Percentiles rank a stretch among this genome's conserved stretches.
Evolutionary conservation across 2,329 filamentous ascomycete genomes (phyloP).

Genomic region (Exophiala spinifera): DNA sequence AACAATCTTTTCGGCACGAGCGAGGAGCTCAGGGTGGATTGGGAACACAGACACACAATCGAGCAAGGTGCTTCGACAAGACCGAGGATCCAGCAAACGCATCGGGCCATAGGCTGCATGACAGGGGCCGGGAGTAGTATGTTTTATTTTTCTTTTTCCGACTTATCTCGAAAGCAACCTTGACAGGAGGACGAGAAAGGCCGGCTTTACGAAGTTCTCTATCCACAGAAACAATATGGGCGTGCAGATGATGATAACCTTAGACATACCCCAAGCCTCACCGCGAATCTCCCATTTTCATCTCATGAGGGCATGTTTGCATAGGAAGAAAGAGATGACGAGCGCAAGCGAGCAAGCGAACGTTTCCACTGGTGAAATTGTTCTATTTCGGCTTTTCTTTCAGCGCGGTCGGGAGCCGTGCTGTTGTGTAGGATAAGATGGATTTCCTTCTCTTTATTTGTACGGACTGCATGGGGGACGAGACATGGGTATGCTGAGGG

Average conservation of each 20-base stretch:
- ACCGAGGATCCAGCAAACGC: slow-evolving; percentile 9
- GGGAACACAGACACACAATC: slow-evolving; percentile 5
- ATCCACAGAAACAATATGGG: slow-evolving; percentile 13
- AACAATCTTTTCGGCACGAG: slow-evolving; percentile 21
- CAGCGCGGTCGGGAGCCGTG: not conserved
- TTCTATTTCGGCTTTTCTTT: slow-evolving; percentile 4
- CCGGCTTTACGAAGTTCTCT: slow-evolving; percentile 22
- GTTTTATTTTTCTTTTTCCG: not conserved
- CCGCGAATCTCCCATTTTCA: slow-evolving; percentile 23
- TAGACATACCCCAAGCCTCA: slow-evolving; percentile 24
- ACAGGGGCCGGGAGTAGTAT: slow-evolving; percentile 20
- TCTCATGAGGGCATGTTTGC: slow-evolving; percentile 18
- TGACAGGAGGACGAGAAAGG: slow-evolving; percentile 10
- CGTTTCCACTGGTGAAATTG: not conserved
- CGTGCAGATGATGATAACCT: slow-evolving; percentile 14
- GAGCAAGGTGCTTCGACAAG: slow-evolving; percentile 5
- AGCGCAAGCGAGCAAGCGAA: slow-evolving; percentile 11
- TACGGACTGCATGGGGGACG: not conserved
- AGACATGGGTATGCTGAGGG: not conserved
- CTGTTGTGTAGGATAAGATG: not conserved
- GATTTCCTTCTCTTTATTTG: slow-evolving; percentile 1
- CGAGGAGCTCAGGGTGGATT: slow-evolving; percentile 14
- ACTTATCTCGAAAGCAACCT: slow-evolving; percentile 13
- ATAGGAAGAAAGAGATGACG: slow-evolving; percentile 8
- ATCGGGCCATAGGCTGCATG: slow-evolving; percentile 10